Evolutionary conservation across 768 basidiomycete species (phyloP).

Genomic region (Lentinula aciculospora): DNA sequence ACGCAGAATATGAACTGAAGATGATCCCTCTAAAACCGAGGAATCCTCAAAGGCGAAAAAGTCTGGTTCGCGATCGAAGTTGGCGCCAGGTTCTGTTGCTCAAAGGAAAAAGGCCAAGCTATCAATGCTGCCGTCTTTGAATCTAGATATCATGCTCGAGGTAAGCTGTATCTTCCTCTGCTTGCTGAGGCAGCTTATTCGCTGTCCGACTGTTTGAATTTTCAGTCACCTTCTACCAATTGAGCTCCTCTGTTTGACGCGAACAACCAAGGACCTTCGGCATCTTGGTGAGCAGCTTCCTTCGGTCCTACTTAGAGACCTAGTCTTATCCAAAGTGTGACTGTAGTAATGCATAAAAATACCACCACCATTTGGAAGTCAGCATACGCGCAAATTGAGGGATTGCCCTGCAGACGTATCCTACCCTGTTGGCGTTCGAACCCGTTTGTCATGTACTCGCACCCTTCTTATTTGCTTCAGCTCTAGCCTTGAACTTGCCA

Average conservation of each 20-base stretch:
- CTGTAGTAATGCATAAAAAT: slow-evolving; percentile 5
- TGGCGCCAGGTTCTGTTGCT: neutral
- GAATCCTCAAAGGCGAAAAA: neutral
- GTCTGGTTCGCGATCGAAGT: neutral
- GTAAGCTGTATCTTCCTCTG: neutral
- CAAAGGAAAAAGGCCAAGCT: neutral
- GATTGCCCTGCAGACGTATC: slow-evolving; percentile 19
- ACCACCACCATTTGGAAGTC: slow-evolving; percentile 15
- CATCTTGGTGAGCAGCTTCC: neutral
- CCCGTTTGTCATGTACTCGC: slow-evolving; percentile 20
- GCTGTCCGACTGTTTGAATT: slow-evolving; percentile 16
- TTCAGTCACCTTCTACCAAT: slow-evolving; percentile 20
- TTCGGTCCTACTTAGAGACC: too few species aligned
- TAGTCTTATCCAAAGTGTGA: neutral
- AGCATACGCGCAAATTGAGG: slow-evolving; percentile 11
- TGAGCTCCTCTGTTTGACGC: slow-evolving; percentile 25
- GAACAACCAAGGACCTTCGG: slow-evolving; percentile 25
- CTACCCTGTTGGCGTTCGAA: slow-evolving; percentile 20
- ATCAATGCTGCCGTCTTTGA: neutral
- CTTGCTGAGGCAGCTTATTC: neutral
- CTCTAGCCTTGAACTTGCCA: neutral
- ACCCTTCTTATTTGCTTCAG: neutral
- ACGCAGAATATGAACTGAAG: neutral
- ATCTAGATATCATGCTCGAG: neutral
- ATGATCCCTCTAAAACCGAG: neutral